A percentile compares a stretch with the other conserved stretches of the same genome.
phyloP scores from a whole-genome alignment of 2,329 filamentous ascomycete species.

The Biscogniauxia marginata region DNA sequence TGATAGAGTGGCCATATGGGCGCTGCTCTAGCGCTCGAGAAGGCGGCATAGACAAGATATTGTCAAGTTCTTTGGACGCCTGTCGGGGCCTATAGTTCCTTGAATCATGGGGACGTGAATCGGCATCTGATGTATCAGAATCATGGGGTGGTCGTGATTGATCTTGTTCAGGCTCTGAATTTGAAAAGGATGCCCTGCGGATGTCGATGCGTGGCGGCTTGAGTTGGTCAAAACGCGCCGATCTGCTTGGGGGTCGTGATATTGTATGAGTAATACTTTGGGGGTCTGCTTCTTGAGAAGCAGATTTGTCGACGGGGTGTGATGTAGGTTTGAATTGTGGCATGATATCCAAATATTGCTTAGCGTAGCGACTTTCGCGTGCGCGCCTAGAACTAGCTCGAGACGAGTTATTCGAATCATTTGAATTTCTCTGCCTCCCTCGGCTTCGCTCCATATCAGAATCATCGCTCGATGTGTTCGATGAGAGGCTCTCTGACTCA shows the following conservation, averaged over 20 bases:
- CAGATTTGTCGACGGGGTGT: conserved; percentile 25
- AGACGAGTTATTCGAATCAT: conserved; percentile 36
- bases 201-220: conserved; percentile 51
- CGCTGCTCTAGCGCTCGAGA: conserved; percentile 7
- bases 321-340: conserved; percentile 45
- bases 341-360: conserved; percentile 52
- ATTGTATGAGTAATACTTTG: conserved; percentile 13
- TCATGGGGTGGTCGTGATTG: conserved; percentile 22
- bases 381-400: conserved; percentile 34
- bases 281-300: conserved; percentile 16
- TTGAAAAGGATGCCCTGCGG: conserved; percentile 40
- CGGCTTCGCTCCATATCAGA: conserved; percentile 46
- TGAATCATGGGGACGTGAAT: conserved; percentile 32
- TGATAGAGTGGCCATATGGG: conserved; percentile 7
- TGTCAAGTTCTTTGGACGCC: conserved; percentile 37
- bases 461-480: conserved; percentile 46
- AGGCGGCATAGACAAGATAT: conserved; percentile 29
- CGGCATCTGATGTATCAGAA: conserved; percentile 39
- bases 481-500: conserved; percentile 30
- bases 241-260: conserved; percentile 39
- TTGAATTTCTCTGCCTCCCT: conserved; percentile 38
- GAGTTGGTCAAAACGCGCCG: conserved; percentile 46
- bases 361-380: conserved; percentile 35
- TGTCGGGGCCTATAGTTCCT: conserved; percentile 28
- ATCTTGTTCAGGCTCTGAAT: conserved; percentile 27